Conservation (phyloP, 1,284 basidiomycete species). For the Mrakiaceae sp. region DNA sequence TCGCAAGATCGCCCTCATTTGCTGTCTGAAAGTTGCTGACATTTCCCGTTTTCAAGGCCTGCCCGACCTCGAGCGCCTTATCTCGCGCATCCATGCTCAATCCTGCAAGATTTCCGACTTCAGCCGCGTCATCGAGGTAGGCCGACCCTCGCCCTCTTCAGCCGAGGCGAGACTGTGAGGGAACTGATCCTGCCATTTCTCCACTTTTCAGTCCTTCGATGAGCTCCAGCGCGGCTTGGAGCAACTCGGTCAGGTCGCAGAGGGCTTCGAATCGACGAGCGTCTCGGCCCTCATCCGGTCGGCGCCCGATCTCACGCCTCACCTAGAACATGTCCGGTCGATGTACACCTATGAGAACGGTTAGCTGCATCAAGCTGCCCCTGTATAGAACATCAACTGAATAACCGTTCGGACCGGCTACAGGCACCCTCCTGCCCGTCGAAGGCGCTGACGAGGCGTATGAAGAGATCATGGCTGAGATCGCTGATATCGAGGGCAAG, state of each 20-base stretch:
- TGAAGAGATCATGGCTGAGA: slow-evolving; percentile 61
- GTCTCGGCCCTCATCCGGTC: slow-evolving; percentile 60
- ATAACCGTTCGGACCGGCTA: slow-evolving; percentile 31
- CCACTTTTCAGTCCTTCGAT: slow-evolving; percentile 53
- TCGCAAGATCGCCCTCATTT: background rate
- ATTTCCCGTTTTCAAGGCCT: slow-evolving; percentile 33
- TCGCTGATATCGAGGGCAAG: slow-evolving; percentile 52
- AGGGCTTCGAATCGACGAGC: slow-evolving; percentile 61
- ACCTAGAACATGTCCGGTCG: slow-evolving; percentile 55
- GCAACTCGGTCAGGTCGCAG: slow-evolving; percentile 52
- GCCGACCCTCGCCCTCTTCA: slow-evolving; percentile 23
- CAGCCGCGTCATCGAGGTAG: slow-evolving; percentile 60
- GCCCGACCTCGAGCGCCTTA: slow-evolving; percentile 84
- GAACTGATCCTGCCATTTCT: slow-evolving; percentile 6
- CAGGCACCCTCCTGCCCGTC: slow-evolving; percentile 55
- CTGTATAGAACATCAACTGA: slow-evolving; percentile 6
- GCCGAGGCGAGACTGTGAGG: background rate
- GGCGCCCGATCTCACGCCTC: slow-evolving; percentile 58
- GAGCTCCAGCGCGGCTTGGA: slow-evolving; percentile 56
- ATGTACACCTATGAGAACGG: slow-evolving; percentile 62
- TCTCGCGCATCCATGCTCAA: slow-evolving; percentile 86
- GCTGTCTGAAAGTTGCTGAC: background rate
- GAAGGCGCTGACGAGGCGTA: slow-evolving; percentile 74
- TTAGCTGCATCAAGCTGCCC: slow-evolving; percentile 28
- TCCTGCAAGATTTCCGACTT: slow-evolving; percentile 79